Evolutionary conservation across 257 asterid genomes (phyloP), one percentile per base, ranked within the genome.

Genomic region (Solanum clarkiae): DNA sequence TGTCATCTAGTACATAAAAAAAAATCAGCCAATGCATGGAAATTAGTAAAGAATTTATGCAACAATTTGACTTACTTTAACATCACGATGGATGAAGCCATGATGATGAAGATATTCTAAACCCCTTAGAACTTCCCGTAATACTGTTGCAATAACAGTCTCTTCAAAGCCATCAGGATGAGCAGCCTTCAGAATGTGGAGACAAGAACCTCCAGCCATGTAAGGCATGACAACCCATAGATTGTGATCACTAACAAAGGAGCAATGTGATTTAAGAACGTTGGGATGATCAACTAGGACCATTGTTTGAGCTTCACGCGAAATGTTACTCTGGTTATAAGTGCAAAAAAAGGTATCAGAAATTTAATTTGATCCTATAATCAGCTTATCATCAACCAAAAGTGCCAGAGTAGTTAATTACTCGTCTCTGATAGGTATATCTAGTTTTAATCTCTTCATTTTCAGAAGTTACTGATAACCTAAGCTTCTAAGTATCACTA

Each of bases 171-270:
- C 99, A 92, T 97, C 97, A 11, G 98, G 99, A 60, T 97, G 91
- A 65, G 88, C 90, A 79, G 98, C 96, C 89, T 97, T 97, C 83
- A 97, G 85, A 81, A 97, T 93, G 92, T 97, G 99, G 40, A 97
- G 93, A 90, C 99, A 97, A 80, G 99, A 97, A 83, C 99, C 99
- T 55, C 99, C 98, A 62, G 96, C 90, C 99, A 95, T 95, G 89
- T 88, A 97, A 86, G 99, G 99, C 99, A 97, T 97, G 82, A 97
- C 94, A 36, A 97, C 97, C 99, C 99, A 97, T 84, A 97, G 87
- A 86, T 90, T 95, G 88, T 97, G 98, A 86, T 92, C 99, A 75
- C 90, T 91, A 74, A 97, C 99, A 80, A 97, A 97, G 49, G 99
- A 97, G 87, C 99, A 97, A 86, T 94, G 96, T 22, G 99, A 94